These are phyloP conservation scores for Talaromyces adpressus DNA, from an alignment of 495 filamentous ascomycete species.

Conservation along the genomic window DNA sequence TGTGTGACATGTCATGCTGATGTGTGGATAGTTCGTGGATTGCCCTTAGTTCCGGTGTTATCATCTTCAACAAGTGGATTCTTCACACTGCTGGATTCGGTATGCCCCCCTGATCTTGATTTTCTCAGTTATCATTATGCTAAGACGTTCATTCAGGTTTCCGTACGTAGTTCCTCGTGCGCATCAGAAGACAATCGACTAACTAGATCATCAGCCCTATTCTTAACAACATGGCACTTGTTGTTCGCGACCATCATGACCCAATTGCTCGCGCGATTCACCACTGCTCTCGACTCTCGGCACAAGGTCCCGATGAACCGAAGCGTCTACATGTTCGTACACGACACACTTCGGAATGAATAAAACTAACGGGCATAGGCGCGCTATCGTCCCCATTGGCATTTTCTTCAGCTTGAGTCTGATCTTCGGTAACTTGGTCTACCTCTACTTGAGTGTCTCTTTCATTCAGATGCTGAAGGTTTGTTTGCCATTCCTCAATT, in stretches of 20 bases:
- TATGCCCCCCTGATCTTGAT: slow-evolving; percentile 39
- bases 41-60: slow-evolving; percentile 76
- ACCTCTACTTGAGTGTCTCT: slow-evolving; percentile 79
- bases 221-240: slow-evolving; percentile 86
- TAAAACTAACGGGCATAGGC: slow-evolving; percentile 17
- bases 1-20: slow-evolving; percentile 7
- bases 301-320: slow-evolving; percentile 85
- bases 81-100: slow-evolving; percentile 68
- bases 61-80: slow-evolving; percentile 98
- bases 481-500: slow-evolving; percentile 9
- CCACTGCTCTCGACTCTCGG: slow-evolving; percentile 71
- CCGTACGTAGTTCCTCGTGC: slow-evolving; percentile 15
- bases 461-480: slow-evolving; percentile 97
- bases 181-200: background rate
- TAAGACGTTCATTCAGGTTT: slow-evolving; percentile 25
- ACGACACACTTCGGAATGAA: background rate
- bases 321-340: slow-evolving; percentile 59
- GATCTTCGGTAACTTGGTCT: slow-evolving; percentile 85
- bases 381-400: slow-evolving; percentile 83
- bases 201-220: slow-evolving; percentile 35
- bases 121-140: background rate
- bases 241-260: slow-evolving; percentile 79
- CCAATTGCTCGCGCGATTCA: slow-evolving; percentile 75
- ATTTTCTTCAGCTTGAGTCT: slow-evolving; percentile 84
- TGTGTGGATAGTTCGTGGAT: slow-evolving; percentile 67